A percentile compares a stretch with the other conserved stretches of the same genome.
Evolutionary conservation across 2,329 filamentous ascomycete genomes (phyloP).

Genomic region (Macrophomina pseudophaseolina): DNA sequence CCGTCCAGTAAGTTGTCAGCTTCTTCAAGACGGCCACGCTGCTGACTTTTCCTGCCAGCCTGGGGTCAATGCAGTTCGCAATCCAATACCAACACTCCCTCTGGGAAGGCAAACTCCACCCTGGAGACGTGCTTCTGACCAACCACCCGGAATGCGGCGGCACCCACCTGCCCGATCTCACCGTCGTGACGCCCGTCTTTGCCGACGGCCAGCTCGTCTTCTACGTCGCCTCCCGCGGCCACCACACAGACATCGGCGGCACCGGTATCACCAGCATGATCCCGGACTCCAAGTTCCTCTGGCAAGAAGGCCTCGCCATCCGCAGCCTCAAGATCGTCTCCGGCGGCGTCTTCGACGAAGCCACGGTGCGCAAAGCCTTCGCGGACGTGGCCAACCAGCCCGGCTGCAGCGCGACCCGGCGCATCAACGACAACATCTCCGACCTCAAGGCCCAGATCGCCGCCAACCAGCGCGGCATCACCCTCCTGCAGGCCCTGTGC

Average conservation of each 20-base stretch:
- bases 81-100: slow-evolving; percentile 36
- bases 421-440: slow-evolving; percentile 41
- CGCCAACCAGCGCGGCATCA: slow-evolving; percentile 42
- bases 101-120: slow-evolving; percentile 31
- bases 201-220: slow-evolving; percentile 33
- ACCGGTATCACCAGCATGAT: slow-evolving; percentile 41
- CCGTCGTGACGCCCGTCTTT: slow-evolving; percentile 37
- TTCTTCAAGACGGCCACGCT: neutral
- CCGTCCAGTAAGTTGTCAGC: slow-evolving; percentile 30
- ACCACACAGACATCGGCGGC: slow-evolving; percentile 39
- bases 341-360: slow-evolving; percentile 44
- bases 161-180: slow-evolving; percentile 39
- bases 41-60: neutral
- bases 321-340: slow-evolving; percentile 47
- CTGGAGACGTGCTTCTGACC: slow-evolving; percentile 37
- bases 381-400: slow-evolving; percentile 36
- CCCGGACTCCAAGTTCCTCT: slow-evolving; percentile 52
- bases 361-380: slow-evolving; percentile 36
- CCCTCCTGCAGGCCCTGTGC: slow-evolving; percentile 43
- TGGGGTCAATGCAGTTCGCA: slow-evolving; percentile 36
- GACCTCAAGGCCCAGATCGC: slow-evolving; percentile 45
- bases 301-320: slow-evolving; percentile 55
- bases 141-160: slow-evolving; percentile 38
- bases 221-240: slow-evolving; percentile 37
- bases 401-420: slow-evolving; percentile 40